Base-by-base conservation (phyloP, 164 flowering plant species). In the Tetrastigma voinierianum region DNA sequence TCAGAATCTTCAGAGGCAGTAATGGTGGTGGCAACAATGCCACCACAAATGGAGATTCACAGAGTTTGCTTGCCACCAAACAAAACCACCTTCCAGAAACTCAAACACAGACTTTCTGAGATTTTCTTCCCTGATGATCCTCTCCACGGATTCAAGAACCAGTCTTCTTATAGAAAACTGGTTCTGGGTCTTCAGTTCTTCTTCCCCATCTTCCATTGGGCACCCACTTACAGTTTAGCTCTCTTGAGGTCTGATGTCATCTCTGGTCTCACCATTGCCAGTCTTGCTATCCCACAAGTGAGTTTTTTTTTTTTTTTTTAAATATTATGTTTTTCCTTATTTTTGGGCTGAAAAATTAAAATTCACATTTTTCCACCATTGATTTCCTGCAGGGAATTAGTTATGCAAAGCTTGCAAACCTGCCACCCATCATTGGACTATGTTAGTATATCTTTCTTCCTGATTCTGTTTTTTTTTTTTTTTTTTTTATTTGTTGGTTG, bases 41-140 rank as follows among this genome's bases (percentile, higher is more conserved):
- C 72, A 44, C 23, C 69, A 23, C n/a, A n/a, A n/a, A 10, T 70
- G 74, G 75, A 83, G 57, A 64, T 84, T 15, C 97, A 90, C 77
- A 70, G 55, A 23, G 97, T 91, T 23, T 79, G 85, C 59, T 61
- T 88, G 70, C 97, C 97, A 43, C 95, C 95, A 11, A 57, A 67
- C 19, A 78, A 59, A 46, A 80, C 80, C 59, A 79, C 87, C 15
- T 55, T 82, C 16, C 77, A 85, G 67, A 83, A 85, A 59, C 80
- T 91, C n/a, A 78, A 71, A 70, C 86, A 78, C 52, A 70, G 86
- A 49, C 69, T 89, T 6, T 69, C 83, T 5, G 97, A 95, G 68
- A 82, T 89, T 17, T 95, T 95, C 77, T 90, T 95, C 88, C 94
- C 97, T 1, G 98, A 95, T 65, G 91, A 91, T 46, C 97, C 97